Percentiles rank a stretch among this genome's conserved stretches.
Evolutionary conservation across 139 green algal genomes (phyloP).

Genomic region (Micromonas commoda): DNA sequence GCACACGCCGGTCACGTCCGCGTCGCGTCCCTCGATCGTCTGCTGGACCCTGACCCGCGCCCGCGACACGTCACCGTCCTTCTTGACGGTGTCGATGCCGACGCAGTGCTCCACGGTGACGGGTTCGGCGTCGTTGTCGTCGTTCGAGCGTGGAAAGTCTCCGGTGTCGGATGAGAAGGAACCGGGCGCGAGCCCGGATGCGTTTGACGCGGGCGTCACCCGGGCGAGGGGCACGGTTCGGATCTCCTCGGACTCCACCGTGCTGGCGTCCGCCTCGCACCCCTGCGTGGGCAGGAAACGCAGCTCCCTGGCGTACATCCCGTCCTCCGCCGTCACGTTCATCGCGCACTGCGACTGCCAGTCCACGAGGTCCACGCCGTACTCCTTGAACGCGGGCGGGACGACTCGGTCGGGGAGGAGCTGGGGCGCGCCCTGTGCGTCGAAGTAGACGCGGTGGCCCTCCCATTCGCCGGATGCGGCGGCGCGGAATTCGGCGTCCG

Average conservation of each 20-base stretch:
- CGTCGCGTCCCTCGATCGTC: neutral
- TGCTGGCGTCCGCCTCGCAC: conserved; percentile 33
- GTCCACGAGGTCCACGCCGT: conserved; percentile 25
- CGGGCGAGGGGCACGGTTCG: neutral
- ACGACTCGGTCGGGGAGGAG: conserved; percentile 36
- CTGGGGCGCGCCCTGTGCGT: neutral
- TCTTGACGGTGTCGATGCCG: no score
- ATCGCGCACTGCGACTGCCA: conserved; percentile 35
- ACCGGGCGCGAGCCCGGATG: no score
- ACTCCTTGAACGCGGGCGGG: conserved; percentile 33
- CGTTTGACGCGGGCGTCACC: neutral
- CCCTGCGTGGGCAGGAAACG: conserved; percentile 32
- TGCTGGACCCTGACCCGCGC: neutral
- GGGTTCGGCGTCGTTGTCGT: no score
- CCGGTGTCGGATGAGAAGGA: no score
- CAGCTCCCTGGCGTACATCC: conserved; percentile 12
- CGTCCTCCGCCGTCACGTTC: neutral
- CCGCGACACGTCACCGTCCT: neutral
- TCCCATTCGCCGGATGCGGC: conserved; percentile 35
- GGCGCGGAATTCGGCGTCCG: neutral
- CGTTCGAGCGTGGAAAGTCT: no score
- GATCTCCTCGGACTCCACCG: neutral
- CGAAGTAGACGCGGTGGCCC: conserved; percentile 33
- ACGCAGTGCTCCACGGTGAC: no score
- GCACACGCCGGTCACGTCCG: neutral